Evolutionary conservation across 2,329 filamentous ascomycete species (phyloP), one percentile per base, ranked within the genome.

Genomic region (Dactylonectria macrodidyma): DNA sequence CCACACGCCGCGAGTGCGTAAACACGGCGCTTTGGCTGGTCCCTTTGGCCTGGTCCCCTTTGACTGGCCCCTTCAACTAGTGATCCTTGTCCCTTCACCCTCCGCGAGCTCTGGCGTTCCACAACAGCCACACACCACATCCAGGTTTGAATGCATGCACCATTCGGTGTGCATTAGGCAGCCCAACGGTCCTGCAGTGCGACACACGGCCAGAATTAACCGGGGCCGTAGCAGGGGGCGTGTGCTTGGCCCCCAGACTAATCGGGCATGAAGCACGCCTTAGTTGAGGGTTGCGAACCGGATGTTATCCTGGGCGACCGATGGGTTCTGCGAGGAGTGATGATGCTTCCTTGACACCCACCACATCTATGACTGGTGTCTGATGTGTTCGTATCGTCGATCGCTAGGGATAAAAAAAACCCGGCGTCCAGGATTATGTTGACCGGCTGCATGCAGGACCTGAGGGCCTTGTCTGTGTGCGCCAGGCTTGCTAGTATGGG

Each of bases 371-470:
- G 30, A 33, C 33, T 36, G 51, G 51, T 34, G 33, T 54, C 51
- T 34, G 51, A 54, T 54, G 51, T 66, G 59, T 68, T 69, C 68
- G 72, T 68, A 70, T 72, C 66, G 67, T 73, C 70, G 62, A 75
- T 75, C 63, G 56, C 58, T 48, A 65, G 60, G 62, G 51, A 47
- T 3, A 3, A 38, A 38, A 14, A 44, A 44, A 41, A 24, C 65
- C 63, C 59, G 62, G 65, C 41, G 55, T 58, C 38, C 64, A 61
- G 59, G 41, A 33, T 67, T 44, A 62, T 64, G 24, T 66, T 54
- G 75, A 77, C 73, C 75, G 73, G 72, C 70, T 75, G 70, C 73
- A 76, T 68, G 68, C 68, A 65, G 51, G 51, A n/a, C 51, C 51
- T 54, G 22, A 36, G 36, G 51, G 33, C 33, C 33, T 54, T 22